A percentile compares a stretch with the other conserved stretches of the same genome.
These are phyloP conservation scores for Thelonectria olida DNA, from an alignment of 2,329 filamentous ascomycete genomes.

Conservation along the genomic window DNA sequence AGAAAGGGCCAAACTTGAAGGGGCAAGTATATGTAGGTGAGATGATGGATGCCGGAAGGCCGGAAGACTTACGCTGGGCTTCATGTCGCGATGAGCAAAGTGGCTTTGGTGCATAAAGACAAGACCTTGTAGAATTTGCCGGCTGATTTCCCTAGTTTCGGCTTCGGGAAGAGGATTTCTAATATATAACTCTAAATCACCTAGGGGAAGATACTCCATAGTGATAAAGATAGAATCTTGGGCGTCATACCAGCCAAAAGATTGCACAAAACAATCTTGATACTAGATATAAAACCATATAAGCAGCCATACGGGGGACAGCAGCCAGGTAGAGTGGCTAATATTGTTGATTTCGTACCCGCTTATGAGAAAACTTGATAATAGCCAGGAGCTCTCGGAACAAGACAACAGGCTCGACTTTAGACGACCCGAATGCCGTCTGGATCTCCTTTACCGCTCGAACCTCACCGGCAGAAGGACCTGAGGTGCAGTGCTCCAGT, in stretches of 20 bases:
- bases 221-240: neutral
- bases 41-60: too few relatives aligned
- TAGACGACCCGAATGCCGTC: neutral
- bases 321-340: too few relatives aligned
- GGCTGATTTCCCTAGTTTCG: neutral
- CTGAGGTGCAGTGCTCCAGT: neutral
- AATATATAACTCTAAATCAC: neutral
- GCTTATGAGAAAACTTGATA: neutral
- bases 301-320: too few relatives aligned
- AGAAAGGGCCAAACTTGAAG: too few relatives aligned
- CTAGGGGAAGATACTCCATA: neutral
- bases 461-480: neutral
- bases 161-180: neutral
- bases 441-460: constrained; percentile 6
- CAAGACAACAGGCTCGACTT: neutral
- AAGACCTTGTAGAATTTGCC: neutral
- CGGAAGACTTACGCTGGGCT: neutral
- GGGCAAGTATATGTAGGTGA: too few relatives aligned
- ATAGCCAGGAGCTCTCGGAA: neutral
- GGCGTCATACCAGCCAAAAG: constrained; percentile 1
- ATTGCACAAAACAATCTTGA: constrained; percentile 3
- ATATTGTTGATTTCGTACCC: neutral
- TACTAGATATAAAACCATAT: too few relatives aligned
- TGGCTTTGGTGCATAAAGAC: neutral
- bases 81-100: neutral